Evolutionary conservation across 257 asterid species (phyloP).

Genomic region (Nicotiana otophora): DNA sequence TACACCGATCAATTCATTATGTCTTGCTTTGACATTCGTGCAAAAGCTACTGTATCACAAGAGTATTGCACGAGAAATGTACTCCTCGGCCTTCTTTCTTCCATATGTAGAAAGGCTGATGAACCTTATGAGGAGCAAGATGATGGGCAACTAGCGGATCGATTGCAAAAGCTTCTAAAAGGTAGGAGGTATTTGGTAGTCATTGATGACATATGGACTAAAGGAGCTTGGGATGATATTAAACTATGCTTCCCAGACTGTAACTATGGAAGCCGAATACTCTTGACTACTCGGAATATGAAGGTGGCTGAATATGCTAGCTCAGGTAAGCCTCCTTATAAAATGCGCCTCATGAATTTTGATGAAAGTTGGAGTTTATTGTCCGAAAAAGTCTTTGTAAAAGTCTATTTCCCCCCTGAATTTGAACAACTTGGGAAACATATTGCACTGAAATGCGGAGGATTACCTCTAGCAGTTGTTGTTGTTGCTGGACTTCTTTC

Average conservation of each 20-base stretch:
- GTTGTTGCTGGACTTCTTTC: slow-evolving; percentile 1
- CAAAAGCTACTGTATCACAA: slow-evolving; percentile 9
- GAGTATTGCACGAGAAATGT: background rate
- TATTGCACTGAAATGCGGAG: slow-evolving; percentile 10
- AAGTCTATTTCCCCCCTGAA: background rate
- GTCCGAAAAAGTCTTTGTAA: background rate
- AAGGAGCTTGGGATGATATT: background rate
- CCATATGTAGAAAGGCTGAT: background rate
- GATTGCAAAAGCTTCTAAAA: background rate
- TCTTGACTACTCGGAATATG: slow-evolving; percentile 7
- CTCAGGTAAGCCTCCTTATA: background rate
- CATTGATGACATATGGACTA: slow-evolving; percentile 17
- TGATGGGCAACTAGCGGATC: background rate
- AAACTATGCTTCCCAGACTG: background rate
- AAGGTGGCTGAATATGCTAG: background rate
- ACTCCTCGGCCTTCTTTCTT: slow-evolving; percentile 1
- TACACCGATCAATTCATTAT: background rate
- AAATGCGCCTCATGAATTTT: background rate
- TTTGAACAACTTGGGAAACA: background rate
- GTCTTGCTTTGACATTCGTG: background rate
- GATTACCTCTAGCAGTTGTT: slow-evolving; percentile 1
- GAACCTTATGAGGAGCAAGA: background rate
- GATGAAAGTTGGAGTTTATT: slow-evolving; percentile 14
- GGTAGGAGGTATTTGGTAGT: slow-evolving; percentile 8
- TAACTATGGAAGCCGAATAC: slow-evolving; percentile 4